Percentiles rank a stretch among this genome's conserved stretches.
These are phyloP conservation scores for Yamadazyma endophytica DNA, from an alignment of 805 yeast species.

Conservation along the genomic window DNA sequence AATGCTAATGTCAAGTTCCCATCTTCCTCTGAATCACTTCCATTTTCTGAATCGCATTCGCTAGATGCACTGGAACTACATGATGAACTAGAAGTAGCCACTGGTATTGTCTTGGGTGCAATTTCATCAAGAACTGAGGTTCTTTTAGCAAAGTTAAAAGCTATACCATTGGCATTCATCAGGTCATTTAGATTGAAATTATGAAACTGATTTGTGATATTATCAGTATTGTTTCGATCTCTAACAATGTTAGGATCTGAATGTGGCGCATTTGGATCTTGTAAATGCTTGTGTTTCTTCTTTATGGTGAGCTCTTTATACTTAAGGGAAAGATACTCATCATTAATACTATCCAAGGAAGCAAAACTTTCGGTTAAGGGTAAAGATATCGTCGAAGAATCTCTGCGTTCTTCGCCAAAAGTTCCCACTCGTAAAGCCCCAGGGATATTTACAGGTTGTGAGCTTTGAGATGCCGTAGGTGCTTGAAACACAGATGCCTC, in stretches of 20 bases:
- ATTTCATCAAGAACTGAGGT: conserved; percentile 9
- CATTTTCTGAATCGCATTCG: conserved; percentile 10
- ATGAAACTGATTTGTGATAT: conserved; percentile 30
- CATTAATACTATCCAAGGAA: conserved; percentile 66
- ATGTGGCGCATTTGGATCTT: conserved; percentile 1
- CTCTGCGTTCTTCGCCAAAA: conserved; percentile 16
- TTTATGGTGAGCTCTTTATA: conserved; percentile 29
- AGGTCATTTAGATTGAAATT: conserved; percentile 32
- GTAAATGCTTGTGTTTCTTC: conserved; percentile 3
- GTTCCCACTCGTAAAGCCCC: conserved; percentile 2
- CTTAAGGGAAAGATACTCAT: conserved; percentile 45
- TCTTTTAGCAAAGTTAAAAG: conserved; percentile 10
- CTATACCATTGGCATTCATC: conserved; percentile 28
- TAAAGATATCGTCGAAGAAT: conserved; percentile 68
- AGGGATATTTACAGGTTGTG: conserved; percentile 10
- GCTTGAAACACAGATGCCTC: no score
- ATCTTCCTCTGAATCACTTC: conserved; percentile 35
- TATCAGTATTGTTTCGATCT: conserved; percentile 6
- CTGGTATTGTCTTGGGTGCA: conserved; percentile 12
- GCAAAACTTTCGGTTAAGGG: conserved; percentile 76
- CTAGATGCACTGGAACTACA: conserved; percentile 9
- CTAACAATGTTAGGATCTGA: conserved; percentile 2
- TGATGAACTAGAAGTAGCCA: conserved; percentile 4
- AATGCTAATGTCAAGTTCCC: conserved; percentile 44
- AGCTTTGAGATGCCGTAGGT: no score